Evolutionary conservation across 1,284 basidiomycete genomes (phyloP).

Genomic region (Tilletiopsis washingtonensis): DNA sequence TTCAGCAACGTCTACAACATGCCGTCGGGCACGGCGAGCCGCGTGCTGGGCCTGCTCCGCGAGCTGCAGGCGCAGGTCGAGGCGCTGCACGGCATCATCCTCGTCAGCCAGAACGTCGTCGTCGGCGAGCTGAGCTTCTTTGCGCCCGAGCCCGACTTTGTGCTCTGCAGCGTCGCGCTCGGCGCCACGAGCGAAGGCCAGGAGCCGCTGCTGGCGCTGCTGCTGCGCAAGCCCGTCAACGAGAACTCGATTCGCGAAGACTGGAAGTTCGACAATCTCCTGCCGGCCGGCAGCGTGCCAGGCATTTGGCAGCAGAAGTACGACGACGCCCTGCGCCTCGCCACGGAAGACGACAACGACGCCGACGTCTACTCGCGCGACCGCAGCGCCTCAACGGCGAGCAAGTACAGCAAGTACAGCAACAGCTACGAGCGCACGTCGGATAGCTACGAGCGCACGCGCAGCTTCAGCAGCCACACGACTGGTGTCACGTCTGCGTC

Average conservation of each 20-base stretch:
- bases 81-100: not conserved
- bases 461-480: not conserved
- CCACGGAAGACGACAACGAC: too few species aligned
- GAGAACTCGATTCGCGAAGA: not conserved
- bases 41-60: not conserved
- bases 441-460: not conserved
- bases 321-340: not conserved
- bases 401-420: not conserved
- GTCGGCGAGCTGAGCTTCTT: not conserved
- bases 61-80: not conserved
- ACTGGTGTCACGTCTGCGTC: not conserved
- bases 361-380: not conserved
- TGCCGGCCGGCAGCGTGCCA: not conserved
- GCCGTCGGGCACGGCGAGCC: not conserved
- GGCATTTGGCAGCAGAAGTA: constrained; percentile 1
- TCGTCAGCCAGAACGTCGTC: not conserved
- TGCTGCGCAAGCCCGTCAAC: not conserved
- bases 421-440: not conserved
- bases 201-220: not conserved
- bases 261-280: constrained; percentile 7
- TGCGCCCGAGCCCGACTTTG: not conserved
- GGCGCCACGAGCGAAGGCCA: not conserved
- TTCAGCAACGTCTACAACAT: not conserved
- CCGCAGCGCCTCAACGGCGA: not conserved
- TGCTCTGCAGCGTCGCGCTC: not conserved